Evolutionary conservation across 2,329 filamentous ascomycete genomes (phyloP).

Genomic region (Aspergillus cejpii): DNA sequence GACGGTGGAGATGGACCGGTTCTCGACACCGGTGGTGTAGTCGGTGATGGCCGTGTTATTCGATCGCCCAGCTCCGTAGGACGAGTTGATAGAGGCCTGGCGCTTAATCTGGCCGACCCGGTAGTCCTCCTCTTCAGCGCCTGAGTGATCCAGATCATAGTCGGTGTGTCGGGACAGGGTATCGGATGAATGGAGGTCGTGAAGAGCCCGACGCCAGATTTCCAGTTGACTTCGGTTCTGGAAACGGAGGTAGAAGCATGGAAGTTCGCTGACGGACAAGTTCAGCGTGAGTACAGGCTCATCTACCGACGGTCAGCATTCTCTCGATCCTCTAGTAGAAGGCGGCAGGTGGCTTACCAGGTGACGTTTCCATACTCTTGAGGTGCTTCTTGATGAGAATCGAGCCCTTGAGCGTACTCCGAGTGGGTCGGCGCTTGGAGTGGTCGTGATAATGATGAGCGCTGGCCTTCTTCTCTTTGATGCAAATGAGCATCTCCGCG

Average conservation of each 20-base stretch:
- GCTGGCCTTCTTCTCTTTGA: conserved; percentile 84
- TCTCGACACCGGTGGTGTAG: conserved; percentile 62
- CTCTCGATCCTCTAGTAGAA: neutral
- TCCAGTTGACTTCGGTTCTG: conserved; percentile 72
- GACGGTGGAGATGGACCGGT: conserved; percentile 57
- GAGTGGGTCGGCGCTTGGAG: conserved; percentile 56
- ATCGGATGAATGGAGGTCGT: conserved; percentile 72
- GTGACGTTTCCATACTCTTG: conserved; percentile 69
- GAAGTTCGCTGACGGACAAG: conserved; percentile 83
- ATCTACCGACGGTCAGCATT: conserved; percentile 42
- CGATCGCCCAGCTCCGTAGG: conserved; percentile 74
- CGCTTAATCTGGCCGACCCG: conserved; percentile 55
- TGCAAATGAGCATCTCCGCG: conserved; percentile 97
- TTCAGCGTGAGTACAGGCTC: conserved; percentile 82
- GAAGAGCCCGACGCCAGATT: conserved; percentile 78
- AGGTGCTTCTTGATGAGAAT: conserved; percentile 98
- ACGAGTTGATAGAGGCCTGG: conserved; percentile 74
- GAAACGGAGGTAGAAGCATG: conserved; percentile 89
- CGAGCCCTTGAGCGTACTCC: conserved; percentile 90
- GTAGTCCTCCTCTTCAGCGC: conserved; percentile 83
- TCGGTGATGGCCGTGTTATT: conserved; percentile 84
- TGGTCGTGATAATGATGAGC: conserved; percentile 56
- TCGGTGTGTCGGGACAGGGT: conserved; percentile 58
- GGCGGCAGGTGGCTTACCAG: conserved; percentile 36
- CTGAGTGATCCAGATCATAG: conserved; percentile 71